These are phyloP conservation scores for Hordeum marinum DNA, from an alignment of 176 grass and related monocot genomes.

Conservation along the genomic window DNA sequence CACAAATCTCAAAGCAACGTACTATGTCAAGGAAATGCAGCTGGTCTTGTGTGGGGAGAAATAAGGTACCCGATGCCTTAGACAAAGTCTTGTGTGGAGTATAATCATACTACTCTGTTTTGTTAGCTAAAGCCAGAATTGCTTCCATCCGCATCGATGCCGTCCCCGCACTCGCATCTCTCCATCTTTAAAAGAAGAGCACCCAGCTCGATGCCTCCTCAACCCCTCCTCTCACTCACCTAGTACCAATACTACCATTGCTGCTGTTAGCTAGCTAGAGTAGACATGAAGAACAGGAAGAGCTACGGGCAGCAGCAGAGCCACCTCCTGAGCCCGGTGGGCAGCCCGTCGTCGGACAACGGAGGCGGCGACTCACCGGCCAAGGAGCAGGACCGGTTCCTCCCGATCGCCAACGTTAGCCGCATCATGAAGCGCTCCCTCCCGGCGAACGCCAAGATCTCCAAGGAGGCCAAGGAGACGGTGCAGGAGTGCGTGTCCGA, in stretches of 20 bases:
- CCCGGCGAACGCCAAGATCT: constrained; percentile 89
- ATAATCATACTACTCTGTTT: not conserved
- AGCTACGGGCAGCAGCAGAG: constrained; percentile 35
- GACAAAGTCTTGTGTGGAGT: not conserved
- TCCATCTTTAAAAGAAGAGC: constrained; percentile 38
- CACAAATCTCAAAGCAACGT: not conserved
- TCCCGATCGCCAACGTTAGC: constrained; percentile 93
- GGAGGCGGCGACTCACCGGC: constrained; percentile 41
- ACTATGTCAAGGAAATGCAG: not conserved
- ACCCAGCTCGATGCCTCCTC: not conserved
- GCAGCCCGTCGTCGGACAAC: constrained; percentile 62
- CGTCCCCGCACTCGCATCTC: constrained; percentile 32
- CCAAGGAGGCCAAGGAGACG: constrained; percentile 90
- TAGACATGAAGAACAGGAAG: constrained; percentile 62
- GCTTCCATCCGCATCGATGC: constrained; percentile 49
- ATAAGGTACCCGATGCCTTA: not conserved
- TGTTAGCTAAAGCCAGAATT: constrained; percentile 14
- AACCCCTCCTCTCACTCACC: not conserved
- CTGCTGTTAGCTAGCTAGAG: not conserved
- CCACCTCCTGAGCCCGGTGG: constrained; percentile 49
- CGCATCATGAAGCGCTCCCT: constrained; percentile 92
- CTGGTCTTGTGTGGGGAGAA: not conserved
- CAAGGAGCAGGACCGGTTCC: constrained; percentile 87
- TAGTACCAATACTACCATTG: not conserved
- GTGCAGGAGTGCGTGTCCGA: constrained; percentile 98